A percentile compares a stretch with the other conserved stretches of the same genome.
Conservation (phyloP, 306 rosid genomes). For the Abrus precatorius region DNA sequence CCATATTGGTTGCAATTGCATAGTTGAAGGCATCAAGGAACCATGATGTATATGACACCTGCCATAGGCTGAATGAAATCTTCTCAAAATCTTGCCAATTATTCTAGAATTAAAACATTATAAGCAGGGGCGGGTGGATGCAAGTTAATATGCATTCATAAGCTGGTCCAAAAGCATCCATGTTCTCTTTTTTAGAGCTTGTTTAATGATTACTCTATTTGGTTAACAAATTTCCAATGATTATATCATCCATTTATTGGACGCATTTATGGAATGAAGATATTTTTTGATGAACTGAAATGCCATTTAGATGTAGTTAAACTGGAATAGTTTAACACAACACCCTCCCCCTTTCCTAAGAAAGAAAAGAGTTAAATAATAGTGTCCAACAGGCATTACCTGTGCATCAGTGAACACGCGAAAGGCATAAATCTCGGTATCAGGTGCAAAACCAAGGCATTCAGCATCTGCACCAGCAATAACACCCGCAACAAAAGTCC, state of each 20-base stretch:
- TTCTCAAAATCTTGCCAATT: slow-evolving; percentile 75
- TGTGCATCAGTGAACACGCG: slow-evolving; percentile 99
- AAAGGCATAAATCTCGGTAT: slow-evolving; percentile 96
- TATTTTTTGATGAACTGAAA: slow-evolving; percentile 24
- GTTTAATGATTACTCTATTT: slow-evolving; percentile 13
- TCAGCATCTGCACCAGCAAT: slow-evolving; percentile 87
- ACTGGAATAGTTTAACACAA: neutral
- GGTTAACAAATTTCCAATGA: slow-evolving; percentile 13
- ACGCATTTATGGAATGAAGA: slow-evolving; percentile 10
- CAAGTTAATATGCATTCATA: slow-evolving; percentile 33
- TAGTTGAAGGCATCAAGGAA: slow-evolving; percentile 99
- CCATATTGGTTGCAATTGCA: slow-evolving; percentile 95
- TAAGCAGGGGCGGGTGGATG: neutral
- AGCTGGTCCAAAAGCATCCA: slow-evolving; percentile 9
- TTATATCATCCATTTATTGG: slow-evolving; percentile 14
- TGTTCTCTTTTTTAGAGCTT: slow-evolving; percentile 29
- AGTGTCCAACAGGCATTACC: slow-evolving; percentile 77
- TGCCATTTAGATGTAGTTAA: slow-evolving; percentile 24
- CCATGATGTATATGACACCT: slow-evolving; percentile 99
- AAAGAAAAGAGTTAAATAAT: slow-evolving; percentile 27
- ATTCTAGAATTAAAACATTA: slow-evolving; percentile 44
- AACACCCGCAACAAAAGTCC: slow-evolving; percentile 99
- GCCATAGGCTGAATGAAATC: slow-evolving; percentile 91
- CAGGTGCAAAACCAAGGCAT: slow-evolving; percentile 98
- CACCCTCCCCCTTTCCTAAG: slow-evolving; percentile 3